These are phyloP conservation scores for Chlamydomonas reinhardtii DNA, from an alignment of 163 green algal species.

Conservation along the genomic window DNA sequence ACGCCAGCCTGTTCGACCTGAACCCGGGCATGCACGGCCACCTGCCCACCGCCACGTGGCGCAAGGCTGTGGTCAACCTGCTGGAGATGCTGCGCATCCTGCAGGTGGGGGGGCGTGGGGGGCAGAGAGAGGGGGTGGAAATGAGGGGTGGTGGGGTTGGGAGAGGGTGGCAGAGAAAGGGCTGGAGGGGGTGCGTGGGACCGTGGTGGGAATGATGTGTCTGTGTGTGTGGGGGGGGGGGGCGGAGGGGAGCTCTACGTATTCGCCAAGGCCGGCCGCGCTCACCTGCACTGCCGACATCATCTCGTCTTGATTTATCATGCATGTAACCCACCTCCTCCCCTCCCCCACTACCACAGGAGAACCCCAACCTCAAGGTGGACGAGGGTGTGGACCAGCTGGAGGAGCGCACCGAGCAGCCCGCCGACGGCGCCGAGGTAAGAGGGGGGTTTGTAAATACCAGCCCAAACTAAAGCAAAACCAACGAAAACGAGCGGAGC, in stretches of 20 bases:
- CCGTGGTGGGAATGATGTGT: neutral
- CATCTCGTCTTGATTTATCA: too few species aligned
- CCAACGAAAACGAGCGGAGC: too few species aligned
- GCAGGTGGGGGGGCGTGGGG: slow-evolving; percentile 40
- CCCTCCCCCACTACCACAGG: neutral
- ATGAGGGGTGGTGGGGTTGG: neutral
- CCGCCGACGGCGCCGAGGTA: slow-evolving; percentile 63
- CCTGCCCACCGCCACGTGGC: slow-evolving; percentile 93
- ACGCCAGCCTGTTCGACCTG: slow-evolving; percentile 97
- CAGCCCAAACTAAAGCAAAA: too few species aligned
- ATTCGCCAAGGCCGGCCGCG: too few species aligned
- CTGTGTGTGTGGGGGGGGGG: neutral
- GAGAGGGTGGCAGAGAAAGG: neutral
- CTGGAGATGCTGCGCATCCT: slow-evolving; percentile 87
- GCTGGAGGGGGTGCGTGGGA: neutral
- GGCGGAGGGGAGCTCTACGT: too few species aligned
- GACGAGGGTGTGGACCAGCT: slow-evolving; percentile 75
- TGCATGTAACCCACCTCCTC: too few species aligned
- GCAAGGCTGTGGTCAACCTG: slow-evolving; percentile 82
- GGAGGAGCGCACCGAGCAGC: slow-evolving; percentile 74
- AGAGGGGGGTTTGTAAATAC: too few species aligned
- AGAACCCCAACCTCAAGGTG: slow-evolving; percentile 66
- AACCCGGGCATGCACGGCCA: slow-evolving; percentile 86
- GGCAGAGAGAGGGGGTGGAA: neutral
- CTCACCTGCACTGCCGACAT: too few species aligned